A percentile compares a stretch with the other conserved stretches of the same genome.
Conservation (phyloP, 2,329 filamentous ascomycete genomes). For the Neophaeococcomyces mojaviensis region DNA sequence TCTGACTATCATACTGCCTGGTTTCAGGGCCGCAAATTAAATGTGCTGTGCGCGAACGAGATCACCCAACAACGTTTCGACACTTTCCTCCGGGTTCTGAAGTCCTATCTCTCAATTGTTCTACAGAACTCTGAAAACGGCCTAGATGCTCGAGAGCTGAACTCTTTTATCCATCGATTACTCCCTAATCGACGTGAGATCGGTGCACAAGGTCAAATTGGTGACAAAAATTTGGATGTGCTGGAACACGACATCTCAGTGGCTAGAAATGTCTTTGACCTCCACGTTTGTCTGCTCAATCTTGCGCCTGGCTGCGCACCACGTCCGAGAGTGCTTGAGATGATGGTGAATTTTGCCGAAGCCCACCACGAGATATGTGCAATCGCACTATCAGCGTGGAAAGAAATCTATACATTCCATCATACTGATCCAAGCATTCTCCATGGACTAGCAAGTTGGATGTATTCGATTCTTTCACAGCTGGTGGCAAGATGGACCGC, state of each 20-base stretch:
- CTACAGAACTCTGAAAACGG: constrained; percentile 2
- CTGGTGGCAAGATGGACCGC: constrained; percentile 1
- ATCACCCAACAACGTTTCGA: constrained; percentile 3
- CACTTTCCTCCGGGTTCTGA: constrained; percentile 3
- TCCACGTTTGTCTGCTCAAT: constrained; percentile 3
- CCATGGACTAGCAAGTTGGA: constrained; percentile 3
- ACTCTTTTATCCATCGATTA: constrained; percentile 4
- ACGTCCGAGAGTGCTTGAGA: constrained; percentile 7
- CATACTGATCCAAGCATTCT: constrained; percentile 2
- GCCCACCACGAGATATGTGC: constrained; percentile 7
- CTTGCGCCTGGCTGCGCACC: constrained; percentile 3
- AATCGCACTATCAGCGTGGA: constrained; percentile 3
- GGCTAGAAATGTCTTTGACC: constrained; percentile 6
- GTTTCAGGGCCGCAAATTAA: constrained; percentile 6
- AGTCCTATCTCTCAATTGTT: constrained; percentile 3
- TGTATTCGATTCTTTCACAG: constrained; percentile 5
- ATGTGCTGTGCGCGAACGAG: not conserved
- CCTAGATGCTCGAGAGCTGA: constrained; percentile 3
- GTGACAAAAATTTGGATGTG: constrained; percentile 6
- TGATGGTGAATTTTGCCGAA: constrained; percentile 7
- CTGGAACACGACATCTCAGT: constrained; percentile 9
- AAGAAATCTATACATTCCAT: constrained; percentile 1
- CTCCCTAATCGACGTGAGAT: constrained; percentile 6
- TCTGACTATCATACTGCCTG: constrained; percentile 5
- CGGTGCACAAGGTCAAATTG: constrained; percentile 7